A percentile compares a stretch with the other conserved stretches of the same genome.
These are phyloP conservation scores for Fusarium lateritium DNA, from an alignment of 2,329 filamentous ascomycete species.

Conservation along the genomic window DNA sequence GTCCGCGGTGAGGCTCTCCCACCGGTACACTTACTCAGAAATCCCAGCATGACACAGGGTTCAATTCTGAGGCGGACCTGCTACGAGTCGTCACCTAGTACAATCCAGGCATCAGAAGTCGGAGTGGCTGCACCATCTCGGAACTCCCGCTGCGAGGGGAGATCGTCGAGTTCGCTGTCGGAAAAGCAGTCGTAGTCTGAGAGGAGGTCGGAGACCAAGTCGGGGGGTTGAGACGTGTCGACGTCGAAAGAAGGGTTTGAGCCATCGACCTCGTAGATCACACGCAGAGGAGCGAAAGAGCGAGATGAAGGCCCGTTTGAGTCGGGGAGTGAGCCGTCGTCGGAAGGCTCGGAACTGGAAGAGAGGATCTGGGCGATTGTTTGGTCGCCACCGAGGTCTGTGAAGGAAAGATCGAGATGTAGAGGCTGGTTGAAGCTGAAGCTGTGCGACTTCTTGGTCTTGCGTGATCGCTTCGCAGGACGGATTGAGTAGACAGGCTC, in stretches of 20 bases:
- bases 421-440: slow-evolving; percentile 49
- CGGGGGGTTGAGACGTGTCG: slow-evolving; percentile 56
- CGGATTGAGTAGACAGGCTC: slow-evolving; percentile 58
- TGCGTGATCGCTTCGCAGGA: slow-evolving; percentile 53
- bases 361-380: slow-evolving; percentile 57
- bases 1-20: slow-evolving; percentile 55
- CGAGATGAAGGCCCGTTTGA: slow-evolving; percentile 24
- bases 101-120: slow-evolving; percentile 58
- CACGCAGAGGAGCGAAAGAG: slow-evolving; percentile 54
- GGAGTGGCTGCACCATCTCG: slow-evolving; percentile 48
- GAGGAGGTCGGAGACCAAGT: slow-evolving; percentile 53
- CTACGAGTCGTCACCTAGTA: slow-evolving; percentile 64
- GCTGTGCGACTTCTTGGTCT: slow-evolving; percentile 42
- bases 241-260: slow-evolving; percentile 54
- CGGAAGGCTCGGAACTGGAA: slow-evolving; percentile 28
- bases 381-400: slow-evolving; percentile 59
- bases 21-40: slow-evolving; percentile 47
- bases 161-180: slow-evolving; percentile 54
- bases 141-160: slow-evolving; percentile 52
- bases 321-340: slow-evolving; percentile 33
- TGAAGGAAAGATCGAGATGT: slow-evolving; percentile 60
- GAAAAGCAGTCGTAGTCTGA: slow-evolving; percentile 58
- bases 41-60: slow-evolving; percentile 44
- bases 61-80: slow-evolving; percentile 58
- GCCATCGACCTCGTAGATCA: slow-evolving; percentile 58